phyloP scores from a whole-genome alignment of 768 basidiomycete genomes.

The Albatrellus ellisii region DNA sequence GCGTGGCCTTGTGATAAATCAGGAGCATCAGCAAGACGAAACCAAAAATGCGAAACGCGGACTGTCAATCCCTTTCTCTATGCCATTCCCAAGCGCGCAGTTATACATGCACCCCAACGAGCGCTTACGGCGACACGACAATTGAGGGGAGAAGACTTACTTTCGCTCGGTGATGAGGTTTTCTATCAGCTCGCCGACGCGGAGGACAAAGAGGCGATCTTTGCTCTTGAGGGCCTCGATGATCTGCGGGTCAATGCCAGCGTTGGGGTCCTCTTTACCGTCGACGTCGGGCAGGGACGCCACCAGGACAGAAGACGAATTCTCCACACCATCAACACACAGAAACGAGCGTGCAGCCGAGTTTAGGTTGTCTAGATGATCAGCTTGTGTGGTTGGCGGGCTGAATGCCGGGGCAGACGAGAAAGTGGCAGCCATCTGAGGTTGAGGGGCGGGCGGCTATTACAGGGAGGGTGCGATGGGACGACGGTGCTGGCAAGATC shows the following conservation, averaged over 20 bases:
- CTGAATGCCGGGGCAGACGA: not conserved
- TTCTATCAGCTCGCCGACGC: conserved; percentile 83
- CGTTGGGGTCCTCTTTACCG: conserved; percentile 14
- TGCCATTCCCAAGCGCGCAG: no score
- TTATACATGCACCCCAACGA: no score
- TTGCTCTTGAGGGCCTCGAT: conserved; percentile 80
- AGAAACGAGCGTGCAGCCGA: not conserved
- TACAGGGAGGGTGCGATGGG: not conserved
- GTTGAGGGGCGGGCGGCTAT: not conserved
- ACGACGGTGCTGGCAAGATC: no score
- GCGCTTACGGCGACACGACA: no score
- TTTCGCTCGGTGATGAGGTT: conserved; percentile 59
- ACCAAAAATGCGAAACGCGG: not conserved
- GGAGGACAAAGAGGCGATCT: conserved; percentile 78
- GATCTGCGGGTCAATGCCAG: conserved; percentile 67
- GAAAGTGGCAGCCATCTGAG: not conserved
- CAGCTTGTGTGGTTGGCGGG: not conserved
- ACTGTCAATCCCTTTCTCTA: no score
- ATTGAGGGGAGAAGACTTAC: conserved; percentile 30
- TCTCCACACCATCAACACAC: not conserved
- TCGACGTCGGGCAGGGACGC: conserved; percentile 5
- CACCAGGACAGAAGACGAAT: not conserved
- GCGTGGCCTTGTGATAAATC: conserved; percentile 30
- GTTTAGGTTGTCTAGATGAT: not conserved
- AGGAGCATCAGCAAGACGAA: conserved; percentile 5